These are phyloP conservation scores for Aspergillus ellipticus DNA, from an alignment of 495 filamentous ascomycete species.

Conservation along the genomic window DNA sequence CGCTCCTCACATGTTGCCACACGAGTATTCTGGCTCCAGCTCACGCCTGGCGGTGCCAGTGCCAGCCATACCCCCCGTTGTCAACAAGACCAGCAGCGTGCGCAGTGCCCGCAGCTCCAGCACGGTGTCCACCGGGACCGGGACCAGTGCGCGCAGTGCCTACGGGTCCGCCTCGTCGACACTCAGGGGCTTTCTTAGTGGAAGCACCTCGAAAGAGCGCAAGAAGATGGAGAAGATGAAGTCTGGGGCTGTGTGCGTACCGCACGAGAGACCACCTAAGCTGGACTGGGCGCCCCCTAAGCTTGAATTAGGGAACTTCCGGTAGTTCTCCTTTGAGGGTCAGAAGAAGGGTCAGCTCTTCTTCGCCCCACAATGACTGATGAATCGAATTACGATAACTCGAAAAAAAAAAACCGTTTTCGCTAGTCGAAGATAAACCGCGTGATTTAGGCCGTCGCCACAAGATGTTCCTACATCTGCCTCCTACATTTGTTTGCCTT, in stretches of 20 bases:
- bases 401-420: conserved; percentile 5
- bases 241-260: conserved; percentile 28
- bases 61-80: conserved; percentile 28
- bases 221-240: conserved; percentile 30
- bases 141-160: conserved; percentile 37
- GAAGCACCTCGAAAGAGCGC: conserved; percentile 30
- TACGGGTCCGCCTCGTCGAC: conserved; percentile 42
- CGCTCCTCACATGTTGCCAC: conserved; percentile 19
- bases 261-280: conserved; percentile 34
- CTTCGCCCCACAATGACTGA: conserved; percentile 13
- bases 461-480: conserved; percentile 1
- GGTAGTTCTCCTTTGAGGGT: conserved; percentile 14
- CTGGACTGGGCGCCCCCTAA: conserved; percentile 44
- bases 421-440: conserved; percentile 16
- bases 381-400: conserved; percentile 10
- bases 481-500: not conserved
- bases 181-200: conserved; percentile 35
- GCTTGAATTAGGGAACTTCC: conserved; percentile 35
- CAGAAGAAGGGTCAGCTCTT: not conserved
- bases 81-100: conserved; percentile 35
- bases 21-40: conserved; percentile 23
- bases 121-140: conserved; percentile 37
- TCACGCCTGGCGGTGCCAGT: conserved; percentile 34
- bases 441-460: not conserved
- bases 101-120: conserved; percentile 43